Base-by-base conservation (phyloP, 2,329 filamentous ascomycete genomes). In the Calonectria hawksworthii region DNA sequence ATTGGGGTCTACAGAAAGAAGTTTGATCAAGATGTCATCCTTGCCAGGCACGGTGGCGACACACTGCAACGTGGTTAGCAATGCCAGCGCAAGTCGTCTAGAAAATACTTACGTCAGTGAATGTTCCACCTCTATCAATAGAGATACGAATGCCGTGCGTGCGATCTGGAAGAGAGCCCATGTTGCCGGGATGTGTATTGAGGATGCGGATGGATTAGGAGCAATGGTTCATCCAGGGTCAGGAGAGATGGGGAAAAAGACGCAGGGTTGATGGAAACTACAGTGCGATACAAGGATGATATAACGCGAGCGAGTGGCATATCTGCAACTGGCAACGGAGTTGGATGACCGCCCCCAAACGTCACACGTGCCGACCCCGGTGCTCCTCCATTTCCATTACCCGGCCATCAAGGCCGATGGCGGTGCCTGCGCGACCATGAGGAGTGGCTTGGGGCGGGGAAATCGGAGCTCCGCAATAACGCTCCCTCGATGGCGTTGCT, bases 1-100 rank as follows among this genome's bases (percentile, higher is more conserved):
- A 67, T 91, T 90, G 2, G 96, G 96, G 83, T 98, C 96, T 80
- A 96, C 95, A 3, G 95, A 98, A 23, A 98, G 91, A 1, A 98
- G 91, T 86, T 97, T 97, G 85, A 96, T 95, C 70, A 97, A 88
- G 66, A 95, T 89, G 82, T 96, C 94, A 83, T 96, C 91, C 26
- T 72, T 69, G 89, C 94, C 75, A 88, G 93, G 78, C 90, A 94
- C 91, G 79, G 95, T 96, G 77, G 95, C 95, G n/a, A 98, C 94
- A 83, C 95, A 98, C 72, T 74, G 34, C 9, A 16, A 21, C 16
- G 38, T 36, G 1, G 10, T 66, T 44, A 23, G 9, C 21, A 18
- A 23, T 28, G 26, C 4, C 14, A 2, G 9, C 18, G 9, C 28
- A 10, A 14, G 30, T 16, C 2, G 30, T 16, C 2, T 21, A 30